Evolutionary conservation across 2,329 filamentous ascomycete species (phyloP).

Genomic region (Cladosporium sphaerospermum): DNA sequence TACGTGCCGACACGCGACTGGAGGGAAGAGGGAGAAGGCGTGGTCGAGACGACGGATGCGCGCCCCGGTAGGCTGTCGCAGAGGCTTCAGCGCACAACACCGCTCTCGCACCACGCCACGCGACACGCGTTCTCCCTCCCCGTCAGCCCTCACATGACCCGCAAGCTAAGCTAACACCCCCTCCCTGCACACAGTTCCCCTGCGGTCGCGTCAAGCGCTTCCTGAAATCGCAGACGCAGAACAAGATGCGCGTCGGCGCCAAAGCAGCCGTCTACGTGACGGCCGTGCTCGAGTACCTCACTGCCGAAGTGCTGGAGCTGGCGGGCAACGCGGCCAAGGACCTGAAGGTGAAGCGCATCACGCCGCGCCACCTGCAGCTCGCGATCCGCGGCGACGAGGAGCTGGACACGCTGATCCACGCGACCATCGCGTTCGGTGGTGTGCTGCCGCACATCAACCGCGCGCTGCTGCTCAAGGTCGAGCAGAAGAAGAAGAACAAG

Average conservation of each 20-base stretch:
- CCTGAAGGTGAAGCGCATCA: conserved; percentile 99
- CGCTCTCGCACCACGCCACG: conserved; percentile 1
- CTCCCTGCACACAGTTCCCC: conserved; percentile 64
- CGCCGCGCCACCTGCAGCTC: conserved; percentile 92
- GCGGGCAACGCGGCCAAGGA: conserved; percentile 99
- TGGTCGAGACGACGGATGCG: not conserved
- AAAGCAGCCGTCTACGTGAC: conserved; percentile 98
- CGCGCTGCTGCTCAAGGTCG: conserved; percentile 87
- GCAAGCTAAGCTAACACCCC: conserved; percentile 2
- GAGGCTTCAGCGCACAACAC: not conserved
- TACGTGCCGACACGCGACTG: conserved; percentile 47
- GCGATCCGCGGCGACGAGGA: conserved; percentile 98
- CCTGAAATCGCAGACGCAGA: conserved; percentile 97
- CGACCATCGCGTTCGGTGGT: conserved; percentile 97
- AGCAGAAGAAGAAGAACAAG: conserved; percentile 91
- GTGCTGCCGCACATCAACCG: conserved; percentile 98
- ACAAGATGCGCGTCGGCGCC: conserved; percentile 98
- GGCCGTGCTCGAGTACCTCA: conserved; percentile 95
- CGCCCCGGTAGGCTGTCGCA: not conserved
- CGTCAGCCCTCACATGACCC: not conserved
- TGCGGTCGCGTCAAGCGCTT: conserved; percentile 99
- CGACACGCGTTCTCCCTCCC: conserved; percentile 1
- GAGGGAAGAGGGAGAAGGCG: not conserved
- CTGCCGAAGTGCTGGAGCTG: conserved; percentile 94
- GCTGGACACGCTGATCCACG: conserved; percentile 92